Percentiles rank a stretch among this genome's conserved stretches.
These are phyloP conservation scores for Danielia reshetovae DNA, from an alignment of 805 yeast species.

Conservation along the genomic window DNA sequence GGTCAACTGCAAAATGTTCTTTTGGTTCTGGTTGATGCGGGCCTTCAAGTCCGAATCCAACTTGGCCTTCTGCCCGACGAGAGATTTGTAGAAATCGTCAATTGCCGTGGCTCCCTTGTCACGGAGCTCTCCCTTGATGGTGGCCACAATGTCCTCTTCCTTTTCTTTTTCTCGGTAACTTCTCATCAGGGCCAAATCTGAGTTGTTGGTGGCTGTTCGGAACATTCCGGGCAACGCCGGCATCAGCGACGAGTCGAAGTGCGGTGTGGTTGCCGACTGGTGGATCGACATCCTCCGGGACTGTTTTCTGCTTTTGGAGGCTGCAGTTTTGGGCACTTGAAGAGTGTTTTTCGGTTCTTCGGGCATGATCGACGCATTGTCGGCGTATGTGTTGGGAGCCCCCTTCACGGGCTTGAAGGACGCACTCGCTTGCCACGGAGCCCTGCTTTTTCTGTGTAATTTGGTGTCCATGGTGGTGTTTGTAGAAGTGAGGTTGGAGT, in stretches of 20 bases:
- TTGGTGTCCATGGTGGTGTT: conserved; percentile 37
- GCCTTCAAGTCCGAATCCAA: conserved; percentile 56
- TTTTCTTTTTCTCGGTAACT: no score
- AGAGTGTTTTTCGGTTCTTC: conserved; percentile 1
- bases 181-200: conserved; percentile 10
- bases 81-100: conserved; percentile 59
- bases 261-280: conserved; percentile 13
- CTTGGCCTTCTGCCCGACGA: conserved; percentile 44
- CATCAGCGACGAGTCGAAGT: conserved; percentile 9
- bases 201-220: conserved; percentile 10
- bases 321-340: conserved; percentile 8
- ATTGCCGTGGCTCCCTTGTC: conserved; percentile 70
- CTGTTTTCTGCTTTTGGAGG: conserved; percentile 8
- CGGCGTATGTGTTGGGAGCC: background rate
- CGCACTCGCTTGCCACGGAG: conserved; percentile 38
- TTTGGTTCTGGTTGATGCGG: conserved; percentile 59
- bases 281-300: conserved; percentile 18
- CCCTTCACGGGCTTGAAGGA: conserved; percentile 1
- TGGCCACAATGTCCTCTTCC: conserved; percentile 12
- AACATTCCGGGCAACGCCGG: conserved; percentile 20
- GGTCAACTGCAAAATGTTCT: conserved; percentile 55
- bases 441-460: conserved; percentile 38
- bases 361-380: background rate
- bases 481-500: no score
- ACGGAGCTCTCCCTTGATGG: conserved; percentile 39